Evolutionary conservation across 1,284 basidiomycete genomes (phyloP).

Genomic region (Takashimella koratensis): DNA sequence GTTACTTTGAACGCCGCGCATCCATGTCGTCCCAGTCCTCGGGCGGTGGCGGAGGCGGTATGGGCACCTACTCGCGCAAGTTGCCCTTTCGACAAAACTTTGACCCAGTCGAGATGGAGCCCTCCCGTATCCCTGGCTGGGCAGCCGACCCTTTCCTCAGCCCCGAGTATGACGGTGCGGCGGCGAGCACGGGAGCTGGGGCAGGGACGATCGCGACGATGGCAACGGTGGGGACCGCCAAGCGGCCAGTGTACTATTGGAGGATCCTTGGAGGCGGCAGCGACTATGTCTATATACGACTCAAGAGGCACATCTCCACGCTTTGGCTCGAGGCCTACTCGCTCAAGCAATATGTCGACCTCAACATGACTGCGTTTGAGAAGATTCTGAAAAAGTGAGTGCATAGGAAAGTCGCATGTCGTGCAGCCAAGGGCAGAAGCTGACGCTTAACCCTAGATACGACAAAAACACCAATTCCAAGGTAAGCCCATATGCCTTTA

Average conservation of each 20-base stretch:
- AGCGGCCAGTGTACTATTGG: slow-evolving; percentile 58
- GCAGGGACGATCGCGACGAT: neutral
- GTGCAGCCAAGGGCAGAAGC: neutral
- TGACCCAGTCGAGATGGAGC: slow-evolving; percentile 29
- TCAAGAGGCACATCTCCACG: slow-evolving; percentile 84
- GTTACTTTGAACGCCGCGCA: slow-evolving; percentile 27
- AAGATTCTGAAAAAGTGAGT: slow-evolving; percentile 94
- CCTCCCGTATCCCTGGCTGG: slow-evolving; percentile 30
- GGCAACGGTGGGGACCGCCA: slow-evolving; percentile 7
- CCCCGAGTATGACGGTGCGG: slow-evolving; percentile 5
- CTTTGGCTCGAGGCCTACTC: slow-evolving; percentile 82
- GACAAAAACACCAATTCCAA: slow-evolving; percentile 89
- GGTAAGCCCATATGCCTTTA: no score
- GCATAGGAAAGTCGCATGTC: neutral
- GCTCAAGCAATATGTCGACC: slow-evolving; percentile 84
- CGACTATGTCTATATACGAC: slow-evolving; percentile 82
- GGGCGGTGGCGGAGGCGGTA: neutral
- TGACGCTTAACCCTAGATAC: slow-evolving; percentile 57
- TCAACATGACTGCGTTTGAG: slow-evolving; percentile 91
- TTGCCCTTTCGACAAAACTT: slow-evolving; percentile 8
- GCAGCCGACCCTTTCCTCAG: slow-evolving; percentile 11
- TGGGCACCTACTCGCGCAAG: slow-evolving; percentile 2
- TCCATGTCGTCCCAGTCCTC: slow-evolving; percentile 43
- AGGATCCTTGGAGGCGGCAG: slow-evolving; percentile 57
- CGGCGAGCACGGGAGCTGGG: no score